Percentiles rank a stretch among this genome's conserved stretches.
phyloP scores from a whole-genome alignment of 805 yeast genomes.

The Grigorovia yakushimaensis region DNA sequence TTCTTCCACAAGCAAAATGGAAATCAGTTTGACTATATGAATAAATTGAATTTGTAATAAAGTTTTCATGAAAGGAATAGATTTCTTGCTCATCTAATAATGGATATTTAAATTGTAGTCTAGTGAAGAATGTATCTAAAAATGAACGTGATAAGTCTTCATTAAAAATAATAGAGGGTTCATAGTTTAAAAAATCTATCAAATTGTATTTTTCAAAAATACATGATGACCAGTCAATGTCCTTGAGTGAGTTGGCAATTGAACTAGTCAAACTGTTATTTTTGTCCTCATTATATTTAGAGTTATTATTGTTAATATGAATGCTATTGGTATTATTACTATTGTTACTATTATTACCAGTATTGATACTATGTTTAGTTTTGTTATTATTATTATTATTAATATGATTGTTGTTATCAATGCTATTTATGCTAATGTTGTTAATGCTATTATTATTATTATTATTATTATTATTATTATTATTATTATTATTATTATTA shows the following conservation, averaged over 20 bases:
- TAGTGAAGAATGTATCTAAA: conserved; percentile 44
- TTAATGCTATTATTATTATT: background rate
- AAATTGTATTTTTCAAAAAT: conserved; percentile 40
- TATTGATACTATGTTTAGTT: background rate
- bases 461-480: background rate
- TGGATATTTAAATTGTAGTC: conserved; percentile 50
- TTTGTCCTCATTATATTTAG: background rate
- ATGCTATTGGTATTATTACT: background rate
- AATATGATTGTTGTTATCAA: background rate
- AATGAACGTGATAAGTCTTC: conserved; percentile 40
- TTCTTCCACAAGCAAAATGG: conserved; percentile 45
- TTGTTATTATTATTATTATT: background rate
- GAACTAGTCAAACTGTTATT: background rate
- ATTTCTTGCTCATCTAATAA: conserved; percentile 44
- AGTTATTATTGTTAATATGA: background rate
- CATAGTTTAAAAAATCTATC: conserved; percentile 35
- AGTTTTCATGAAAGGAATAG: conserved; percentile 40
- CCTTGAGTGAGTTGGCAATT: conserved; percentile 24
- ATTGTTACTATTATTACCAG: background rate
- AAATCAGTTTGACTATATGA: conserved; percentile 29
- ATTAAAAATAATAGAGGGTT: conserved; percentile 46
- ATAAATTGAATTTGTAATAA: conserved; percentile 34
- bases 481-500: background rate
- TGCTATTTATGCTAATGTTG: background rate
- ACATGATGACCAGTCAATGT: conserved; percentile 33